Percentiles rank a stretch among this genome's conserved stretches.
Conservation (phyloP, 352 stramenopile species). For the Globisporangium megalacanthum region DNA sequence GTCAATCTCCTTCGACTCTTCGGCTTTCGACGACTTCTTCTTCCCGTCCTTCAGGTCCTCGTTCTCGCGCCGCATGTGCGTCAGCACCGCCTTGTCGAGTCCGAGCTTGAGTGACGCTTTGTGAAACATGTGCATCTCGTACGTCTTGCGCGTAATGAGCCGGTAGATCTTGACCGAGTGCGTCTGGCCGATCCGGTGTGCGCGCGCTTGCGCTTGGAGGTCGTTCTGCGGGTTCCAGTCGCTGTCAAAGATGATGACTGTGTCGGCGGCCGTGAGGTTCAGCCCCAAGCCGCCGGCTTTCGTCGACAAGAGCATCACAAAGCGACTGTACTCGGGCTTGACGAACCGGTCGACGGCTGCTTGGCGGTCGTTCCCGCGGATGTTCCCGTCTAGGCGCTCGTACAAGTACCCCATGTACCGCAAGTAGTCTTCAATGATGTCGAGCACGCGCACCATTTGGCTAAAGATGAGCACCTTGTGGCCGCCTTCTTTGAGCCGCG, state of each 20-base stretch:
- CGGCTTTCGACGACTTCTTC: conserved; percentile 67
- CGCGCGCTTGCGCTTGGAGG: conserved; percentile 90
- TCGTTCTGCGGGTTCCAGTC: conserved; percentile 99
- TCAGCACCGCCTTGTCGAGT: conserved; percentile 91
- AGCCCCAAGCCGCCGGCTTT: conserved; percentile 93
- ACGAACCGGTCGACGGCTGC: conserved; percentile 85
- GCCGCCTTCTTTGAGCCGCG: conserved; percentile 93
- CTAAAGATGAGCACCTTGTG: conserved; percentile 99
- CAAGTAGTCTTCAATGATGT: conserved; percentile 99
- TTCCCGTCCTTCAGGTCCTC: conserved; percentile 54
- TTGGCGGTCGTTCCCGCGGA: conserved; percentile 89
- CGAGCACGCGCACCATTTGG: conserved; percentile 98
- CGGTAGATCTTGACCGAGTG: conserved; percentile 89
- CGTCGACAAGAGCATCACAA: conserved; percentile 98
- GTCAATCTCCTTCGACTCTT: conserved; percentile 90
- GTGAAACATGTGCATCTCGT: conserved; percentile 95
- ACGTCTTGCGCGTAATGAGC: conserved; percentile 89
- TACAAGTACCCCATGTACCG: conserved; percentile 88
- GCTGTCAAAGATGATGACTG: conserved; percentile 97
- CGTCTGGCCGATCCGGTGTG: conserved; percentile 90
- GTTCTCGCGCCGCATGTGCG: conserved; percentile 87
- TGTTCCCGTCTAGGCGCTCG: conserved; percentile 97
- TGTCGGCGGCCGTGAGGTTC: conserved; percentile 93
- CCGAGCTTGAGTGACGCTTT: conserved; percentile 90
- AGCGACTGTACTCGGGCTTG: conserved; percentile 90